A percentile compares a stretch with the other conserved stretches of the same genome.
phyloP scores from a whole-genome alignment of 805 yeast species.

The Lachancea lanzarotensis region DNA sequence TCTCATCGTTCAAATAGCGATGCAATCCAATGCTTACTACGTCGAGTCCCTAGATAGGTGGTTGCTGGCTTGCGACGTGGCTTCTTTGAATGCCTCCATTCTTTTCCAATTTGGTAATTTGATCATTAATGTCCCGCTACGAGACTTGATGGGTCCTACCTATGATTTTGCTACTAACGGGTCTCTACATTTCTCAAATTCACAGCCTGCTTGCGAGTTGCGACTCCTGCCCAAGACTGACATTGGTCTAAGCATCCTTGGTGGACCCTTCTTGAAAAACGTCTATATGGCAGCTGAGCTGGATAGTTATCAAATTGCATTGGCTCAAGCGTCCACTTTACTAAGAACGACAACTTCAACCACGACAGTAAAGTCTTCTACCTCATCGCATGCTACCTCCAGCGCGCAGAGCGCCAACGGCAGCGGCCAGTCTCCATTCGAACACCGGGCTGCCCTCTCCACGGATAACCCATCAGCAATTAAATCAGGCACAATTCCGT shows the following conservation, averaged over 20 bases:
- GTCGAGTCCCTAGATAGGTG: slow-evolving; percentile 42
- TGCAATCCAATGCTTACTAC: slow-evolving; percentile 64
- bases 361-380: not conserved
- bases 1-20: slow-evolving; percentile 52
- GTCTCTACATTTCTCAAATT: slow-evolving; percentile 44
- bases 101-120: slow-evolving; percentile 49
- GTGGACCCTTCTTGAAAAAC: slow-evolving; percentile 48
- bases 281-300: slow-evolving; percentile 59
- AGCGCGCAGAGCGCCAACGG: not conserved
- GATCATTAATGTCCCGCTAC: slow-evolving; percentile 44
- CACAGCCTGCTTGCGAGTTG: slow-evolving; percentile 51
- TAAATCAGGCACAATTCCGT: slow-evolving; percentile 43
- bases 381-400: not conserved
- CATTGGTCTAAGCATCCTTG: slow-evolving; percentile 49
- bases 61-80: slow-evolving; percentile 57
- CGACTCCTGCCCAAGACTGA: slow-evolving; percentile 42
- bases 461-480: slow-evolving; percentile 23
- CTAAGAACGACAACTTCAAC: not conserved
- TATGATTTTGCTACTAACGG: slow-evolving; percentile 27
- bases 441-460: not conserved
- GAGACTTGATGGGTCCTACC: slow-evolving; percentile 40
- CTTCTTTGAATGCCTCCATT: slow-evolving; percentile 42
- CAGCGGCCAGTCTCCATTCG: not conserved
- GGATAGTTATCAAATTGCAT: slow-evolving; percentile 48
- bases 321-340: slow-evolving; percentile 42